Evolutionary conservation across 1,139 yeast genomes (phyloP), one percentile per base, ranked within the genome.

Genomic region (Lodderomyces parapsilosis): DNA sequence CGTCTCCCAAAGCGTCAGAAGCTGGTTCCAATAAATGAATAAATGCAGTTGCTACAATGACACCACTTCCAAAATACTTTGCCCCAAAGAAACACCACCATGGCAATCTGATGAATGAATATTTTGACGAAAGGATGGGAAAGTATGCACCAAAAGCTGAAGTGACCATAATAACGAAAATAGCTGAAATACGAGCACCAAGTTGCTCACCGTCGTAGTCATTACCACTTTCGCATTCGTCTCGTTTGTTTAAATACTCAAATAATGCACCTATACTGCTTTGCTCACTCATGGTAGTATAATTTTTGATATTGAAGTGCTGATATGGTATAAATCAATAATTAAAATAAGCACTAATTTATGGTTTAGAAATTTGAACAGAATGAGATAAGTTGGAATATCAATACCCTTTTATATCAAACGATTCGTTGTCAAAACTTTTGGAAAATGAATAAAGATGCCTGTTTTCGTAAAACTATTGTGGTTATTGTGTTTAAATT

Each of bases 51-150:
- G 96, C 93, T 8, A 89, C 74, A 57, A 90, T 90, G 41, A 90
- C 96, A 41, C 97, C 97, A 1, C 96, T 84, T 48, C 97, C 97
- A 60, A 90, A 89, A 67, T 78, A 87, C 57, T 86, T 87, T 43
- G 90, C 86, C 36, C 83, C 65, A 56, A 86, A 80, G 57, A 81
- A 88, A 44, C 82, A 76, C 79, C 81, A 74, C 14, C 71, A 58
- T 2, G 84, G 90, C 52, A 83, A 56, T 48, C 74, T 66, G 38
- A 82, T 65, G 52, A 71, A 70, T 3, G 81, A 76, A 56, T 74
- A 75, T 49, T 65, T 68, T 19, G 86, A 78, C 1, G 85, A 70
- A 25, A 83, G 55, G 4, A 83, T 57, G 4, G 89, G 89, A 60
- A 83, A 74, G 48, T 77, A 74, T 0, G 83, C 73, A 15, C 83